A percentile compares a stretch with the other conserved stretches of the same genome.
Evolutionary conservation across 2,329 filamentous ascomycete genomes (phyloP).

Genomic region (Fusarium coicis): DNA sequence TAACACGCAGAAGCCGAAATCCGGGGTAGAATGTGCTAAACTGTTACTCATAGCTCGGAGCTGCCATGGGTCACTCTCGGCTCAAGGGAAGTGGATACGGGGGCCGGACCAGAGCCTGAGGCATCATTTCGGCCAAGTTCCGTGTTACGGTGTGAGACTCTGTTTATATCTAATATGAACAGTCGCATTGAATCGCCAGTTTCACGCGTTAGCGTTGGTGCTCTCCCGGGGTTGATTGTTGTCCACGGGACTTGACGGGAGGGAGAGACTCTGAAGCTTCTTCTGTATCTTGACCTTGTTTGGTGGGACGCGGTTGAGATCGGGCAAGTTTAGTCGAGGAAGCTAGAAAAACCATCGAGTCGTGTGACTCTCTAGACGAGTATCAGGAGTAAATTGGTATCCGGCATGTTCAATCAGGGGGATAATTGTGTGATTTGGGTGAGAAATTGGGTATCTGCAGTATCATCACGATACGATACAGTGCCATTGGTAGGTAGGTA

Average conservation of each 20-base stretch:
- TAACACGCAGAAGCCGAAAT: slow-evolving; percentile 27
- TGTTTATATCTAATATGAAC: neutral
- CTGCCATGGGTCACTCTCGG: slow-evolving; percentile 24
- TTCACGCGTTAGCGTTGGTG: neutral
- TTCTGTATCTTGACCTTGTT: neutral
- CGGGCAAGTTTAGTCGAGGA: slow-evolving; percentile 19
- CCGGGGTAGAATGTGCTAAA: slow-evolving; percentile 20
- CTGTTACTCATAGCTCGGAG: slow-evolving; percentile 34
- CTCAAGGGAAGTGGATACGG: slow-evolving; percentile 27
- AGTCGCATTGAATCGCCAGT: slow-evolving; percentile 8
- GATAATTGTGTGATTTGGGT: neutral
- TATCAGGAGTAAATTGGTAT: neutral
- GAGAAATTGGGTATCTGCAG: neutral
- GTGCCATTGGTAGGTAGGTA: neutral
- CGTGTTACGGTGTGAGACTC: slow-evolving; percentile 18
- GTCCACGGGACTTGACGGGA: slow-evolving; percentile 10
- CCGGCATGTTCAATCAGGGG: neutral
- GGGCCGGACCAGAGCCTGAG: slow-evolving; percentile 13
- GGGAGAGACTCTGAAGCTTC: neutral
- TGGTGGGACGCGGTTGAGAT: neutral
- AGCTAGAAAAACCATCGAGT: slow-evolving; percentile 12
- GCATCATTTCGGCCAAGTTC: slow-evolving; percentile 34
- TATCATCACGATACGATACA: neutral
- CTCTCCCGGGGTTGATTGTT: neutral
- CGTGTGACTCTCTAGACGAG: slow-evolving; percentile 15